Base-by-base conservation (phyloP, 2,329 filamentous ascomycete genomes). In the Trichophaea hybrida region DNA sequence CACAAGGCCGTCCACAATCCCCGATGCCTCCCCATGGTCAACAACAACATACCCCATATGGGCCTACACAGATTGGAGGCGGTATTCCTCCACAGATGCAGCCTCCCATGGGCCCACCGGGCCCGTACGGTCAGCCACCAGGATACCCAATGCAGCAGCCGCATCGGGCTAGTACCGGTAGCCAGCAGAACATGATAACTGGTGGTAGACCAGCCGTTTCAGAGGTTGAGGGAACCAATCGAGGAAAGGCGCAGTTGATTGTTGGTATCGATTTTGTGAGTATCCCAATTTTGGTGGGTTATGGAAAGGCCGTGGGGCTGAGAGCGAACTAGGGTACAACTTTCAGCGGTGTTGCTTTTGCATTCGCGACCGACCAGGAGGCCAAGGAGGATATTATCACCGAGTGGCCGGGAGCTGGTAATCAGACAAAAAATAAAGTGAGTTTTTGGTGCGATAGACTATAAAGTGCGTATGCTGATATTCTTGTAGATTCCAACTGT, bases 311-410 rank as follows among this genome's bases (percentile, higher is more conserved):
- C 5, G 15, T 58, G 6, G 51, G 33, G 32, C 7, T 48, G 15
- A 15, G 17, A 8, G 60, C 65, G n/a, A 12, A 54, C 13, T 69
- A 94, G 88, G 88, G 93, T 66, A 98, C 93, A 15, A 98, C 93
- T 4, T 98, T 97, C 73, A 97, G 93, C 2, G 93, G 93, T 72
- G 91, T 97, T 64, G 90, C 90, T 35, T 98, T 96, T 72, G 84
- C 84, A 48, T 87, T 87, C 74, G 90, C 90, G 63, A 96, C 91
- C 61, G 96, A 96, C 75, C 94, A 91, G 68, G 90, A 96, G 74
- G 89, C 90, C 62, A 94, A 95, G 73, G 93, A 97, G 74, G 91
- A 97, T 73, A 97, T 97, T 69, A 98, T 98, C 69, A 94, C 91
- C 64, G 93, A 98, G 75, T 98, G 93, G 93, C 93, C 93, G 32